phyloP scores from a whole-genome alignment of 192 early-diverging fungal genomes.

The Coemansia sp. region DNA sequence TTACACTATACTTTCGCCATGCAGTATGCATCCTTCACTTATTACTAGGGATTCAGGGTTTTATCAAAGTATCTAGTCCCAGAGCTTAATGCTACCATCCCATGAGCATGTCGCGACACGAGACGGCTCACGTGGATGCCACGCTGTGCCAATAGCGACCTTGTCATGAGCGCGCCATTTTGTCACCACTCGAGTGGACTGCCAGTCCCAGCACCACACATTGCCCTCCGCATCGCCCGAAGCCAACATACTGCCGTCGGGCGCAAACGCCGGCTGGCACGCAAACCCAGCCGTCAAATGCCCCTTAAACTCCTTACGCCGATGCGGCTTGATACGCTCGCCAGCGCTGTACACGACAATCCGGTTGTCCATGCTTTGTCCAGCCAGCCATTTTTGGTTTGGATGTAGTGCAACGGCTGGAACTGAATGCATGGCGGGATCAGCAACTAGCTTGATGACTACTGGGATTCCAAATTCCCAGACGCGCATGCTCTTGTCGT shows the following conservation, averaged over 20 bases:
- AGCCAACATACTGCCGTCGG: slow-evolving; percentile 84
- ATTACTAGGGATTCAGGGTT: no score
- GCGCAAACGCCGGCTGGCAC: slow-evolving; percentile 89
- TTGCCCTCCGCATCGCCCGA: slow-evolving; percentile 91
- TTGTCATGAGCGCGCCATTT: slow-evolving; percentile 91
- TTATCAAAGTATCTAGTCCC: slow-evolving; percentile 54
- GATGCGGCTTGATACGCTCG: slow-evolving; percentile 82
- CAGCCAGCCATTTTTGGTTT: slow-evolving; percentile 90
- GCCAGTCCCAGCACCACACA: slow-evolving; percentile 98
- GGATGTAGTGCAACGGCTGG: slow-evolving; percentile 88
- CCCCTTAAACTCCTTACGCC: slow-evolving; percentile 89
- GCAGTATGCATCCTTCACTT: background rate
- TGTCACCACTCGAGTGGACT: slow-evolving; percentile 77
- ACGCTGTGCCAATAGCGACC: slow-evolving; percentile 87
- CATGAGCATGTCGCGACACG: slow-evolving; percentile 91
- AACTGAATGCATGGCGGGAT: slow-evolving; percentile 95
- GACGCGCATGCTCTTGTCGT: slow-evolving; percentile 94
- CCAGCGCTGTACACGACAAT: slow-evolving; percentile 85
- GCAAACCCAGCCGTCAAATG: slow-evolving; percentile 97
- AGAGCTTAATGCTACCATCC: slow-evolving; percentile 94
- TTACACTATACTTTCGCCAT: background rate
- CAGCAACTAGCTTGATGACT: slow-evolving; percentile 96
- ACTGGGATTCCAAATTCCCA: slow-evolving; percentile 99
- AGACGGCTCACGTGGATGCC: slow-evolving; percentile 94
- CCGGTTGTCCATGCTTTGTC: slow-evolving; percentile 95